Conservation (phyloP, 768 basidiomycete species). For the Trametes coccinea region DNA sequence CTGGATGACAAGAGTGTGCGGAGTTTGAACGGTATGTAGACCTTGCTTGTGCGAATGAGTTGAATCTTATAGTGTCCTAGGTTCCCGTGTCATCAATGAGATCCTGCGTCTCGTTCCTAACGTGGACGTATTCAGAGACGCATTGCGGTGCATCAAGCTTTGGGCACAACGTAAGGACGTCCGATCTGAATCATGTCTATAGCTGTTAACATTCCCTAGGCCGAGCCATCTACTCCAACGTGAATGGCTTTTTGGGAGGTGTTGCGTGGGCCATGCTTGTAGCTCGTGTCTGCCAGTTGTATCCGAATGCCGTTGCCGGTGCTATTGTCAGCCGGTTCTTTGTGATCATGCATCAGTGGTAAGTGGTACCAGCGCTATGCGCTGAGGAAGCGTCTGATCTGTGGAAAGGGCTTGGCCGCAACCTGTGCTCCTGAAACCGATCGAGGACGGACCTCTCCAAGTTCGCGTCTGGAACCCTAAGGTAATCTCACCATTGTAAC, state of each 20-base stretch:
- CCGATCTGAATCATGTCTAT: not conserved
- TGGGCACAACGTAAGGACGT: constrained; percentile 87
- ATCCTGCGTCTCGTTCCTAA: constrained; percentile 94
- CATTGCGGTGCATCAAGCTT: constrained; percentile 92
- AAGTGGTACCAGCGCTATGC: constrained; percentile 27
- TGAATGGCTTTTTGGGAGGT: constrained; percentile 96
- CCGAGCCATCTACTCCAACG: constrained; percentile 96
- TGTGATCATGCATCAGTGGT: constrained; percentile 98
- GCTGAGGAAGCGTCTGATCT: not conserved
- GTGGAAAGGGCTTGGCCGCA: constrained; percentile 89
- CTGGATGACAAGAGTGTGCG: constrained; percentile 93
- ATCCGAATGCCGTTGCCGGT: constrained; percentile 91
- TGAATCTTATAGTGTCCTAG: constrained; percentile 41
- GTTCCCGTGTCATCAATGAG: constrained; percentile 94
- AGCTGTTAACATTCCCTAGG: constrained; percentile 44
- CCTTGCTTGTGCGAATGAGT: no score
- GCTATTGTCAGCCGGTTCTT: constrained; percentile 98
- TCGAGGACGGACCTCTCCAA: constrained; percentile 91
- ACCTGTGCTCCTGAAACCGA: constrained; percentile 93
- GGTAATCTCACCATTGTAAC: constrained; percentile 41
- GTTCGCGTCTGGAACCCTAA: constrained; percentile 98
- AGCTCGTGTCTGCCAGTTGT: constrained; percentile 96
- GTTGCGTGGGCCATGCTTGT: constrained; percentile 99
- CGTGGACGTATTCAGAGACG: constrained; percentile 92
- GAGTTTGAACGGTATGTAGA: constrained; percentile 76